These are phyloP conservation scores for Rhynchosporium graminicola DNA, from an alignment of 2,329 filamentous ascomycete genomes.

Conservation along the genomic window DNA sequence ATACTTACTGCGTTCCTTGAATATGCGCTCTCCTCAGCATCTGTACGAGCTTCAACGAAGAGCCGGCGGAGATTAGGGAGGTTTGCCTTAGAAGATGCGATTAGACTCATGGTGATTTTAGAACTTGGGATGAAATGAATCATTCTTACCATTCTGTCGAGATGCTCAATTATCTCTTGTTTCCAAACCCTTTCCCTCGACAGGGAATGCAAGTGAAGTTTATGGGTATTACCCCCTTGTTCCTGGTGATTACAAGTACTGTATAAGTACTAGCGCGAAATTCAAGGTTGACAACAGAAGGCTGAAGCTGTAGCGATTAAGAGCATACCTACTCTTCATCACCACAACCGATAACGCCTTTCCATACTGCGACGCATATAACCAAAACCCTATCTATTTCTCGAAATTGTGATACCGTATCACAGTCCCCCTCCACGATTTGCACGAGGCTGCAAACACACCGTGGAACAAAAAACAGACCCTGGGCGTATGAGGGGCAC, in stretches of 20 bases:
- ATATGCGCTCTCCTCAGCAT: constrained; percentile 91
- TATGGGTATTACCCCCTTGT: constrained; percentile 22
- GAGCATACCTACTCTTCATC: constrained; percentile 10
- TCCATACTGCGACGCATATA: constrained; percentile 17
- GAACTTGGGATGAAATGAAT: constrained; percentile 11
- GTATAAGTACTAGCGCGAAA: constrained; percentile 22
- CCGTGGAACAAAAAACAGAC: constrained; percentile 28
- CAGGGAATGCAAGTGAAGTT: constrained; percentile 27
- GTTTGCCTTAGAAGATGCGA: constrained; percentile 54
- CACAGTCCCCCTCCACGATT: constrained; percentile 1
- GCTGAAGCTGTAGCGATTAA: constrained; percentile 27
- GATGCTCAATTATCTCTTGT: constrained; percentile 21
- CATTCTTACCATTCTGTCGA: constrained; percentile 30
- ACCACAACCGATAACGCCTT: constrained; percentile 11
- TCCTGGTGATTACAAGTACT: constrained; percentile 7
- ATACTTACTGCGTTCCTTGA: constrained; percentile 82
- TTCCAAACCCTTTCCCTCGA: constrained; percentile 29
- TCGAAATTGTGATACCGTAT: background rate
- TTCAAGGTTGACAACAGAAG: constrained; percentile 22
- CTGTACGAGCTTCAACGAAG: constrained; percentile 90
- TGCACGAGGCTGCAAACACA: constrained; percentile 33
- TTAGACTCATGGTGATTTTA: constrained; percentile 30
- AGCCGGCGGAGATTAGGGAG: constrained; percentile 93
- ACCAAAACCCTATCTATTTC: background rate
- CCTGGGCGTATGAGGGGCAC: constrained; percentile 42